Percentiles rank a stretch among this genome's conserved stretches.
Conservation (phyloP, 176 grass and related monocot species). For the Carex parvula region DNA sequence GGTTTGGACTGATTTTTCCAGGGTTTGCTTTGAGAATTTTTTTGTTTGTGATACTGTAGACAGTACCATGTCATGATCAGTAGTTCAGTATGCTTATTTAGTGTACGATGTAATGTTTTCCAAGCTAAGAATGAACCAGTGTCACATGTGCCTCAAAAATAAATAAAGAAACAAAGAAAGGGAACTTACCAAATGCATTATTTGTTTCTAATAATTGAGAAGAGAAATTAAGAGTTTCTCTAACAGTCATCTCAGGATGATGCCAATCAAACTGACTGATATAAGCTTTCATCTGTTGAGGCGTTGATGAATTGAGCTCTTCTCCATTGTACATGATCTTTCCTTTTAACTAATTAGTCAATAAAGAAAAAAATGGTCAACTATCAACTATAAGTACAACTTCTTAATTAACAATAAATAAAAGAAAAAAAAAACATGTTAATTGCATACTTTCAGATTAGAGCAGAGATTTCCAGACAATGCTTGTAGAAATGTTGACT, state of each 20-base stretch:
- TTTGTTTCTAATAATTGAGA: constrained; percentile 61
- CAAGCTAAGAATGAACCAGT: neutral
- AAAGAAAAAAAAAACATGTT: neutral
- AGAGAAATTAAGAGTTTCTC: constrained; percentile 72
- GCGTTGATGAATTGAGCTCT: constrained; percentile 46
- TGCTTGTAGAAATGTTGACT: constrained; percentile 73
- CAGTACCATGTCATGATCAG: no score
- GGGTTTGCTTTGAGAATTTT: neutral
- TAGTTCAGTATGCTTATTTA: no score
- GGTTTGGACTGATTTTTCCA: neutral
- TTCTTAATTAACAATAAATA: constrained; percentile 7
- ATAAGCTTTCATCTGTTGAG: constrained; percentile 61
- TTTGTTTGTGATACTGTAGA: neutral
- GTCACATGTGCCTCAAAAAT: neutral
- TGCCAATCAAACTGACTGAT: constrained; percentile 87
- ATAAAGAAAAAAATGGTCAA: constrained; percentile 16
- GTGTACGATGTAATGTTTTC: neutral
- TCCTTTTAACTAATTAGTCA: constrained; percentile 39
- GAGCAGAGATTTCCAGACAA: constrained; percentile 64
- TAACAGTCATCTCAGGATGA: constrained; percentile 91
- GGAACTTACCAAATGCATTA: constrained; percentile 63
- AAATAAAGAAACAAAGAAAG: neutral
- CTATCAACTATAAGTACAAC: constrained; percentile 16
- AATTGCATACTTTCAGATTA: constrained; percentile 51
- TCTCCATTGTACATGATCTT: constrained; percentile 65